Conservation (phyloP, 2,329 filamentous ascomycete genomes). For the Fusarium temperatum region DNA sequence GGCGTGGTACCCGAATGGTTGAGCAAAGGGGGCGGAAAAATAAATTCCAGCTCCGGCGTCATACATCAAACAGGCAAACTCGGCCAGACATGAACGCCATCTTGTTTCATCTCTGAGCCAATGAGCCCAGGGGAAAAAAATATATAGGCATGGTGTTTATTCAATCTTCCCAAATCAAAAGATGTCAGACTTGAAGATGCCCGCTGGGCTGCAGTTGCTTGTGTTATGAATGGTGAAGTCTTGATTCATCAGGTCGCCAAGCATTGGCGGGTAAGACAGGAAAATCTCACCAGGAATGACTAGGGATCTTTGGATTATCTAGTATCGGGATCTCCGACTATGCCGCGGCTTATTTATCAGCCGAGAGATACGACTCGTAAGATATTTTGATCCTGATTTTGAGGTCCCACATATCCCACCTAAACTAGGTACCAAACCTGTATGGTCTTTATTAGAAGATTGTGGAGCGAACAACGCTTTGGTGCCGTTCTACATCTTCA, state of each 20-base stretch:
- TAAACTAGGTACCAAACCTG: neutral
- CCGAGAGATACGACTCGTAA: neutral
- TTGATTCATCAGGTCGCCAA: neutral
- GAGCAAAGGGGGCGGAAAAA: neutral
- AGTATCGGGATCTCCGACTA: neutral
- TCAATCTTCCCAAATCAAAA: neutral
- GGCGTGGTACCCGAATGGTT: neutral
- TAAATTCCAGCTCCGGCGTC: neutral
- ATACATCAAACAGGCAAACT: neutral
- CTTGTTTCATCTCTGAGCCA: neutral
- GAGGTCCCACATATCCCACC: neutral
- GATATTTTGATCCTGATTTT: neutral
- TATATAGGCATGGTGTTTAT: fast-evolving
- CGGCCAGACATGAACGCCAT: neutral
- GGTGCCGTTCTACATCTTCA: neutral
- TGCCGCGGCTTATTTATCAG: neutral
- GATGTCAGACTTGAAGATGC: neutral
- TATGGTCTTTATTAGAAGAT: neutral
- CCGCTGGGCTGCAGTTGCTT: fast-evolving
- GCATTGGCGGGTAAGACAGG: neutral
- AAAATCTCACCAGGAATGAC: neutral
- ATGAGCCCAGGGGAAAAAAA: too few species aligned
- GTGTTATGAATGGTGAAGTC: neutral
- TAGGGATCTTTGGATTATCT: neutral
- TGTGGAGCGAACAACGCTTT: neutral